A percentile compares a stretch with the other conserved stretches of the same genome.
Conservation (phyloP, 139 green algal genomes). For the Tetradesmus obliquus region DNA sequence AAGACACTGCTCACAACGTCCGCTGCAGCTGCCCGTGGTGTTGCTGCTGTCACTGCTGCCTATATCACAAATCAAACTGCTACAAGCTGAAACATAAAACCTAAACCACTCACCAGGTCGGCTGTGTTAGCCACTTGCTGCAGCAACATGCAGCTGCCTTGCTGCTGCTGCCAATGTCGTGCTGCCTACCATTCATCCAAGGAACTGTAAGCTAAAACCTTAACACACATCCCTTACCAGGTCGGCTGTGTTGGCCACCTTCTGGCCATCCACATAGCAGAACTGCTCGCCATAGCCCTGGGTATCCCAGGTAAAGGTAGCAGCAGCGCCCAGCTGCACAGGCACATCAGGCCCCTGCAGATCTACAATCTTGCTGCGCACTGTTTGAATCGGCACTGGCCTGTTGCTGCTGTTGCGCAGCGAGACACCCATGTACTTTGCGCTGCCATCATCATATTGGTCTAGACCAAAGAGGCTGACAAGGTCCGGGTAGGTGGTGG, state of each 20-base stretch:
- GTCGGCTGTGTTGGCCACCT: slow-evolving; percentile 42
- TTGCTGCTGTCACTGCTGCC: no score
- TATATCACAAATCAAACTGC: not conserved
- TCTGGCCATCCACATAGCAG: slow-evolving; percentile 47
- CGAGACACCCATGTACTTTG: slow-evolving; percentile 50
- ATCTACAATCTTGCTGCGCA: slow-evolving; percentile 36
- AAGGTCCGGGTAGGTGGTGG: slow-evolving; percentile 41
- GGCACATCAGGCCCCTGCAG: slow-evolving; percentile 34
- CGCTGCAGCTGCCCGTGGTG: no score
- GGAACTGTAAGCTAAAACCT: not conserved
- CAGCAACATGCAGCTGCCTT: no score
- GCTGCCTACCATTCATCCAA: no score
- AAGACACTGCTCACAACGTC: no score
- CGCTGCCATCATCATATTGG: slow-evolving; percentile 45
- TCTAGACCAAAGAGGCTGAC: slow-evolving; percentile 45
- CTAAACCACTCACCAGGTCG: not conserved
- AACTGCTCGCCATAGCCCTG: slow-evolving; percentile 51
- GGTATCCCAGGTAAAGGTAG: slow-evolving; percentile 45
- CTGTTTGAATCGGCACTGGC: slow-evolving; percentile 47
- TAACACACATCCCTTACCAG: not conserved
- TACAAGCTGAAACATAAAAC: not conserved
- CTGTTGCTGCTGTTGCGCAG: slow-evolving; percentile 51
- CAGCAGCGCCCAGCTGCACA: not conserved
- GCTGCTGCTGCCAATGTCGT: no score
- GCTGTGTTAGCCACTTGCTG: slow-evolving; percentile 10